Percentiles rank a stretch among this genome's conserved stretches.
phyloP scores from a whole-genome alignment of 164 flowering plant species.

The Aristolochia contorta region DNA sequence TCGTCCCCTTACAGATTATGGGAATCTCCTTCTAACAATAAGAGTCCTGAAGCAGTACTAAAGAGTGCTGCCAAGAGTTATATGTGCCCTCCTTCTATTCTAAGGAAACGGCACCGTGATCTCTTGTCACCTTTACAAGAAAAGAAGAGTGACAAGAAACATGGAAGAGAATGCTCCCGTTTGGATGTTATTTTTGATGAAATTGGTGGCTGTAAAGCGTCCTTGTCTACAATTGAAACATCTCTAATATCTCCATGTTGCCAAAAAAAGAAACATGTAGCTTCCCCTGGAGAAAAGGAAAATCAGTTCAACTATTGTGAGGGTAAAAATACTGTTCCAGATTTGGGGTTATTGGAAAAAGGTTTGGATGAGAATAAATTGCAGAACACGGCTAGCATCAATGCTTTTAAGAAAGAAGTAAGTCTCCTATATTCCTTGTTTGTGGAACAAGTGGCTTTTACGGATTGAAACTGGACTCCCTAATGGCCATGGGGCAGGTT shows the following conservation, averaged over 20 bases:
- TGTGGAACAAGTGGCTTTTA: not conserved
- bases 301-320: conserved; percentile 10
- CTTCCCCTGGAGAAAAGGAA: conserved; percentile 23
- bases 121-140: conserved; percentile 76
- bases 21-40: conserved; percentile 72
- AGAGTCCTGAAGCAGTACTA: conserved; percentile 61
- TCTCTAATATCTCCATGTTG: conserved; percentile 17
- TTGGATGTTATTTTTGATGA: conserved; percentile 18
- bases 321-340: conserved; percentile 2
- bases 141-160: conserved; percentile 58
- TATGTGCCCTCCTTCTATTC: conserved; percentile 69
- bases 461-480: not conserved
- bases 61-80: conserved; percentile 88
- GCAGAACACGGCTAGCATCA: not conserved
- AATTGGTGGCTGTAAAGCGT: conserved; percentile 10
- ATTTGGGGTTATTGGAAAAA: conserved; percentile 9
- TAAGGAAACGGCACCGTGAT: conserved; percentile 82
- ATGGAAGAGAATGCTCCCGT: conserved; percentile 41
- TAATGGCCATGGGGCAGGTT: too few species aligned
- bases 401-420: not conserved
- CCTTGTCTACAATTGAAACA: conserved; percentile 14
- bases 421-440: not conserved
- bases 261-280: conserved; percentile 5
- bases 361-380: conserved; percentile 3
- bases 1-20: conserved; percentile 66